These are phyloP conservation scores for Torulaspora indica DNA, from an alignment of 805 yeast species.

Conservation along the genomic window DNA sequence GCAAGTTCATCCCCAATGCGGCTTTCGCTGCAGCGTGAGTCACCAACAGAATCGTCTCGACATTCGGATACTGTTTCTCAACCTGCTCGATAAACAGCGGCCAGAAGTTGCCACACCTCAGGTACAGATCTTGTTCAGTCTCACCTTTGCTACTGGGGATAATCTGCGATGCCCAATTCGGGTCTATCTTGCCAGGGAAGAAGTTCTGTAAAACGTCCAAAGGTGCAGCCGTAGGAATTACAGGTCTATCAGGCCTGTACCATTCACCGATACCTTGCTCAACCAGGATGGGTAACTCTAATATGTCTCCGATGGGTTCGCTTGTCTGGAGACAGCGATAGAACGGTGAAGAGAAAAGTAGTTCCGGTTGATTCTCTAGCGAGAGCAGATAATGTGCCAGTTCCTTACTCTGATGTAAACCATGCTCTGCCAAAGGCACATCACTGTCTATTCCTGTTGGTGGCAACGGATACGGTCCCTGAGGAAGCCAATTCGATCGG, in stretches of 20 bases:
- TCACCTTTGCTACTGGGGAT: slow-evolving; percentile 71
- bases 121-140: slow-evolving; percentile 60
- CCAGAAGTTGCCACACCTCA: slow-evolving; percentile 56
- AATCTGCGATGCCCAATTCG: slow-evolving; percentile 50
- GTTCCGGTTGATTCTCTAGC: slow-evolving; percentile 55
- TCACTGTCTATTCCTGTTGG: slow-evolving; percentile 92
- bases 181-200: slow-evolving; percentile 47
- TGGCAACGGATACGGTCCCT: slow-evolving; percentile 65
- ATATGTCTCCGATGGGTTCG: slow-evolving; percentile 56
- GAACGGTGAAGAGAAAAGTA: slow-evolving; percentile 77
- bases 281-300: slow-evolving; percentile 55
- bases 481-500: slow-evolving; percentile 75
- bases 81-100: slow-evolving; percentile 51
- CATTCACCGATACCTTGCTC: slow-evolving; percentile 92
- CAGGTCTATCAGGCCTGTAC: slow-evolving; percentile 66
- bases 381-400: slow-evolving; percentile 57
- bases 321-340: slow-evolving; percentile 85
- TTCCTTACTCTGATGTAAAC: slow-evolving; percentile 81
- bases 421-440: slow-evolving; percentile 82
- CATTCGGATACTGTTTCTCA: slow-evolving; percentile 53
- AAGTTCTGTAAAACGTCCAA: slow-evolving; percentile 44
- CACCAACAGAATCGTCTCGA: slow-evolving; percentile 62
- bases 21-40: slow-evolving; percentile 94
- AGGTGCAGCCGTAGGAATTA: slow-evolving; percentile 67
- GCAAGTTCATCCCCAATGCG: slow-evolving; percentile 73